phyloP scores from a whole-genome alignment of 768 basidiomycete genomes.

The Termitomyces sp. region DNA sequence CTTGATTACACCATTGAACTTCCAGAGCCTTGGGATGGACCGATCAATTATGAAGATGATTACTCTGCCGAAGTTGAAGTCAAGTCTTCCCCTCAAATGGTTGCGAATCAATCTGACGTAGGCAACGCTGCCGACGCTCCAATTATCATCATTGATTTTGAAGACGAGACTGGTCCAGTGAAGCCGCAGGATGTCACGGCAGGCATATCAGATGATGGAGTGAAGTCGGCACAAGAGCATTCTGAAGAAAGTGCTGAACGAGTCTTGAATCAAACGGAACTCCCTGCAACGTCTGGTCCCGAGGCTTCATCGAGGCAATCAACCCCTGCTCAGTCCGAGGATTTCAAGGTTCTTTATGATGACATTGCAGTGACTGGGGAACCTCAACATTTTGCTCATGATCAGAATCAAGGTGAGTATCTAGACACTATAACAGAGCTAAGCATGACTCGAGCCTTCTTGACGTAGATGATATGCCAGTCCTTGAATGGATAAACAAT shows the following conservation, averaged over 20 bases:
- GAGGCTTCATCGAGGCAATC: not conserved
- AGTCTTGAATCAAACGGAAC: not conserved
- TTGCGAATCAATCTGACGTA: slow-evolving; percentile 23
- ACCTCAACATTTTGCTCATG: not conserved
- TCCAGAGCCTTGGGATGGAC: slow-evolving; percentile 37
- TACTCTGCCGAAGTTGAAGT: slow-evolving; percentile 43
- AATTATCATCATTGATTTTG: slow-evolving; percentile 1
- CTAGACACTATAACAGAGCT: not conserved
- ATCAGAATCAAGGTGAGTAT: not conserved
- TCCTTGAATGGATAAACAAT: not conserved
- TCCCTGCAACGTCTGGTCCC: not conserved
- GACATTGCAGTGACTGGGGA: slow-evolving; percentile 2
- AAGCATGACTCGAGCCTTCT: not conserved
- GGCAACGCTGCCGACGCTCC: not conserved
- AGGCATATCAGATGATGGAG: not conserved
- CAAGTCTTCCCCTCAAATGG: slow-evolving; percentile 6
- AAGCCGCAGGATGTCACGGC: not conserved
- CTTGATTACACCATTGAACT: slow-evolving; percentile 23
- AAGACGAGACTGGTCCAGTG: not conserved
- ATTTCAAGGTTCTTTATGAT: slow-evolving; percentile 12
- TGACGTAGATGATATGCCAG: not conserved
- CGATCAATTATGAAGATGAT: slow-evolving; percentile 38
- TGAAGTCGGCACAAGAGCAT: not conserved
- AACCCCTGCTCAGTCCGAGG: not conserved
- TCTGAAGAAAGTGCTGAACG: not conserved